Evolutionary conservation across 768 basidiomycete genomes (phyloP), one percentile per base, ranked within the genome.

Genomic region (Serendipita sp.): DNA sequence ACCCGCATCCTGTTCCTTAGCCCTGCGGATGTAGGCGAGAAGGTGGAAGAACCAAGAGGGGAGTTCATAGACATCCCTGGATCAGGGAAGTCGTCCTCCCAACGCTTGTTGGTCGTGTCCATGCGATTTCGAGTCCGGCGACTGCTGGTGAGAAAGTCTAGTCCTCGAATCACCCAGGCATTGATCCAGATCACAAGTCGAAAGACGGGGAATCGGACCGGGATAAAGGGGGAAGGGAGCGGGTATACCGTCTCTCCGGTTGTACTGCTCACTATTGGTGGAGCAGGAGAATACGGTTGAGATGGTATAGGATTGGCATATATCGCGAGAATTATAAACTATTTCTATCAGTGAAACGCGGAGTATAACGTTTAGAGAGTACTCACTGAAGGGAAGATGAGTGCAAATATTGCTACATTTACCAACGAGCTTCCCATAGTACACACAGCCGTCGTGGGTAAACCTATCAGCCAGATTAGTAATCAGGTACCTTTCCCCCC

Each of bases 301-400:
- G 76, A 66, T 0, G 91, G 91, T 22, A 82, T 74, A 0, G 91
- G 90, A 1, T 76, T 78, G 0, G 89, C 84, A 65, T 85, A 80
- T 76, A 85, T 86, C 13, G 90, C 87, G 77, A 92, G 83, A 66
- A 92, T 88, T 45, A 89, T 83, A 72, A 82, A 90, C 90, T 91
- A 67, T 16, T n/a, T n/a, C n/a, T n/a, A 17, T 4, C 28, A 26
- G 33, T 26, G 64, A 64, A n/a, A 4, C 24, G n/a, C 3, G 5
- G 22, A 5, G 22, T 4, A 26, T 58, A 9, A 3, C 9, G 17
- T 9, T 20, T 48, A 58, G 31, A 31, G 3, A 5, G 28, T 9
- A 75, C 85, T 63, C 68, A 91, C 89, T 42, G 77, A 77, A 41
- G 91, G 91, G 70, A 87, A 91, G 13, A 91, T 69, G 60, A 93